phyloP scores from a whole-genome alignment of 352 stramenopile species.

The Globisporangium paddicum region DNA sequence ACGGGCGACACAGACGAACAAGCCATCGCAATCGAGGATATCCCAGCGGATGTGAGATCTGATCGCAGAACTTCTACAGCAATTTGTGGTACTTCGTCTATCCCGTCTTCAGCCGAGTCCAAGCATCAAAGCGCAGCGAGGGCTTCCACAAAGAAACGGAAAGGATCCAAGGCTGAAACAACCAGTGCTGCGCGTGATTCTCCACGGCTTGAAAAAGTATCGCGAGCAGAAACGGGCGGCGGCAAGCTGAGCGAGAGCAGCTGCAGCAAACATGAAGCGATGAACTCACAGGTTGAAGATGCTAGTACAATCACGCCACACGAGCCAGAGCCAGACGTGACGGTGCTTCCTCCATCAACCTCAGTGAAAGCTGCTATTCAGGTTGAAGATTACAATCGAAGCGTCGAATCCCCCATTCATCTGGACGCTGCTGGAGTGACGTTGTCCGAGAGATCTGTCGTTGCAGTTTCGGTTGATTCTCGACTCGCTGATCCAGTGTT shows the following conservation, averaged over 20 bases:
- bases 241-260: not conserved
- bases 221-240: not conserved
- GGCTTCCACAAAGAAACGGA: conserved; percentile 2
- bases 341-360: too few relatives aligned
- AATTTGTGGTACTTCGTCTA: not conserved
- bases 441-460: not conserved
- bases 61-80: not conserved
- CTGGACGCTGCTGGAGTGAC: not conserved
- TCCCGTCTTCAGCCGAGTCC: not conserved
- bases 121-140: not conserved
- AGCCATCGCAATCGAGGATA: not conserved
- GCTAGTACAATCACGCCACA: not conserved
- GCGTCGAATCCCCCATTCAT: not conserved
- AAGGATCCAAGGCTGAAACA: not conserved
- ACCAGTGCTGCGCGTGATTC: not conserved
- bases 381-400: not conserved
- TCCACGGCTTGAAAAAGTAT: not conserved
- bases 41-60: not conserved
- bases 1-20: not conserved
- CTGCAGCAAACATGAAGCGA: not conserved
- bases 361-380: too few relatives aligned
- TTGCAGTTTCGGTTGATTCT: not conserved
- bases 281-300: not conserved
- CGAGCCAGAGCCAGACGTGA: not conserved
- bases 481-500: not conserved